phyloP scores from a whole-genome alignment of 2,329 filamentous ascomycete genomes.

The Conoideocrella luteorostrata region DNA sequence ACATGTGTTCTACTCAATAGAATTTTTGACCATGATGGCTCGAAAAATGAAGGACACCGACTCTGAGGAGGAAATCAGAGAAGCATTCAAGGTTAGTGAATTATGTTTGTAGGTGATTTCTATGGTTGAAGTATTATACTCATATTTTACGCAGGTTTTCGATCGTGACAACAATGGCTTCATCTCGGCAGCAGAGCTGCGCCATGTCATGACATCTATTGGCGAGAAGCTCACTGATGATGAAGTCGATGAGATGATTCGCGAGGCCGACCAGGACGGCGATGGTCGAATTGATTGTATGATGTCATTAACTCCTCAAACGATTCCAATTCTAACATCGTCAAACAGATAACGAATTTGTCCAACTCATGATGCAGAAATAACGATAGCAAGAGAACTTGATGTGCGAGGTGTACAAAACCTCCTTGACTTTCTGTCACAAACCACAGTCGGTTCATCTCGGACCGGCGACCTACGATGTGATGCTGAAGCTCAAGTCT shows the following conservation, averaged over 20 bases:
- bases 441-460: no score
- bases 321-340: slow-evolving; percentile 13
- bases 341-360: slow-evolving; percentile 75
- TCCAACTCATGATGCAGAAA: slow-evolving; percentile 95
- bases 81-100: slow-evolving; percentile 70
- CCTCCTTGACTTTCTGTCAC: no score
- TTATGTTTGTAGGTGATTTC: background rate
- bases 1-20: slow-evolving; percentile 38
- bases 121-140: background rate
- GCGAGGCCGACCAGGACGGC: slow-evolving; percentile 83
- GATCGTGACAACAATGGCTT: slow-evolving; percentile 90
- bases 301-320: slow-evolving; percentile 21
- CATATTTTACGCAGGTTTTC: slow-evolving; percentile 50
- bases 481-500: slow-evolving; percentile 3
- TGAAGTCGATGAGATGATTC: slow-evolving; percentile 90
- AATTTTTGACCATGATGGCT: slow-evolving; percentile 91
- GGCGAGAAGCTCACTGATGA: slow-evolving; percentile 88
- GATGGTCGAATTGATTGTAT: slow-evolving; percentile 84
- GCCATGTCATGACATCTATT: slow-evolving; percentile 88
- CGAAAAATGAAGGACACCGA: slow-evolving; percentile 93
- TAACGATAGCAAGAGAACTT: slow-evolving; percentile 36
- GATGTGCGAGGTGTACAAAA: no score
- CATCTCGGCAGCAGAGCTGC: slow-evolving; percentile 81
- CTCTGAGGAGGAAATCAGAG: slow-evolving; percentile 83
- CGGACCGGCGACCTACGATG: no score